Conservation (phyloP, 2,329 filamentous ascomycete genomes). For the Claviceps citrina region DNA sequence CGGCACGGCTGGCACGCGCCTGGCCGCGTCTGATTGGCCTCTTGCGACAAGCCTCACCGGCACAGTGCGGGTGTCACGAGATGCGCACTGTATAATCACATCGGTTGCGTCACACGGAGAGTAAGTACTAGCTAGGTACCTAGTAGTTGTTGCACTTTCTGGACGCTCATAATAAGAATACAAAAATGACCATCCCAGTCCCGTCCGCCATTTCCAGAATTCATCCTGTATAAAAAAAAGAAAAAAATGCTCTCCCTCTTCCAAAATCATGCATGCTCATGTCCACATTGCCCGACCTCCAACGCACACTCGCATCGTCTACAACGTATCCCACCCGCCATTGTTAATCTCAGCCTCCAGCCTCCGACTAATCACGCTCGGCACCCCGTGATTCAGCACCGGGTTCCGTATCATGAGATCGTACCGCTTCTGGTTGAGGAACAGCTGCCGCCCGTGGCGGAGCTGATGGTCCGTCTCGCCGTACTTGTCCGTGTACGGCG, state of each 20-base stretch:
- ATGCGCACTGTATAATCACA: no score
- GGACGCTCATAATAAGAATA: no score
- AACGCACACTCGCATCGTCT: background rate
- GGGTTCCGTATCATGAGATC: slow-evolving; percentile 73
- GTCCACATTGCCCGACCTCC: background rate
- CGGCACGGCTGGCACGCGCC: slow-evolving; percentile 14
- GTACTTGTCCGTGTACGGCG: slow-evolving; percentile 90
- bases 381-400: slow-evolving; percentile 76
- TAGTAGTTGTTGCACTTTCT: no score
- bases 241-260: no score
- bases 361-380: slow-evolving; percentile 76
- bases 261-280: no score
- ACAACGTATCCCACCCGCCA: slow-evolving; percentile 78
- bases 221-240: no score
- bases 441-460: slow-evolving; percentile 73
- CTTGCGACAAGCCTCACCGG: background rate
- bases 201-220: slow-evolving; percentile 8
- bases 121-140: background rate
- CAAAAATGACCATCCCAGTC: no score
- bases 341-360: slow-evolving; percentile 93
- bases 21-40: slow-evolving; percentile 14
- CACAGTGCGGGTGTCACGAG: no score
- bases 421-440: slow-evolving; percentile 85
- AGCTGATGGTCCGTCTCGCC: slow-evolving; percentile 91
- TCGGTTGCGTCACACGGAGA: no score